A percentile compares a stretch with the other conserved stretches of the same genome.
Conservation (phyloP, 2,329 filamentous ascomycete species). For the Microdochium trichocladiopsis region DNA sequence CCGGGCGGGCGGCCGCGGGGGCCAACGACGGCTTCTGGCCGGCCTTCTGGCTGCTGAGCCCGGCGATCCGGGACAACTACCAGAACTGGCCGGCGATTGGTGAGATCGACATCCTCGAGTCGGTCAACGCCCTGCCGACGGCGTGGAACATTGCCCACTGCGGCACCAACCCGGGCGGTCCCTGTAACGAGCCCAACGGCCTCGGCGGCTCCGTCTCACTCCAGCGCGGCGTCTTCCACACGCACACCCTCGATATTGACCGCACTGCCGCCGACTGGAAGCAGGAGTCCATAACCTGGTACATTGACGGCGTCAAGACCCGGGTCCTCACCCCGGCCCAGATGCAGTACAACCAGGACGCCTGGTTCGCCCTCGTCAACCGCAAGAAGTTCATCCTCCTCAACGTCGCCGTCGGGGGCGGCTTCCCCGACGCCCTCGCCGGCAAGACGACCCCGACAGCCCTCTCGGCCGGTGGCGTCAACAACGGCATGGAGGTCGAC, state of each 20-base stretch:
- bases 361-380: constrained; percentile 22
- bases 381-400: constrained; percentile 26
- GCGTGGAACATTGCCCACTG: constrained; percentile 34
- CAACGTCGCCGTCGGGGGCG: constrained; percentile 31
- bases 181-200: constrained; percentile 32
- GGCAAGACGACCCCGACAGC: constrained; percentile 23
- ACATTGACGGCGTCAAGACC: constrained; percentile 19
- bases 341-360: constrained; percentile 13
- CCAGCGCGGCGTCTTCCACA: constrained; percentile 23
- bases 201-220: constrained; percentile 14
- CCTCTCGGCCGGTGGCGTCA: constrained; percentile 16
- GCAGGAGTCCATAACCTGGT: constrained; percentile 26
- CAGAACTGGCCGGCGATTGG: constrained; percentile 13
- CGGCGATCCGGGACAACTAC: neutral
- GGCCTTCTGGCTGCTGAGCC: neutral
- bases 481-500: constrained; percentile 10
- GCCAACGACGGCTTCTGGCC: neutral
- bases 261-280: constrained; percentile 15
- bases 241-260: constrained; percentile 24
- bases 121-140: constrained; percentile 26
- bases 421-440: constrained; percentile 24
- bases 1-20: neutral
- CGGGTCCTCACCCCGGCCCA: constrained; percentile 18
- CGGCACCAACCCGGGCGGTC: constrained; percentile 27
- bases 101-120: constrained; percentile 39